These are phyloP conservation scores for Botrytis elliptica DNA, from an alignment of 2,329 filamentous ascomycete genomes.

Conservation along the genomic window DNA sequence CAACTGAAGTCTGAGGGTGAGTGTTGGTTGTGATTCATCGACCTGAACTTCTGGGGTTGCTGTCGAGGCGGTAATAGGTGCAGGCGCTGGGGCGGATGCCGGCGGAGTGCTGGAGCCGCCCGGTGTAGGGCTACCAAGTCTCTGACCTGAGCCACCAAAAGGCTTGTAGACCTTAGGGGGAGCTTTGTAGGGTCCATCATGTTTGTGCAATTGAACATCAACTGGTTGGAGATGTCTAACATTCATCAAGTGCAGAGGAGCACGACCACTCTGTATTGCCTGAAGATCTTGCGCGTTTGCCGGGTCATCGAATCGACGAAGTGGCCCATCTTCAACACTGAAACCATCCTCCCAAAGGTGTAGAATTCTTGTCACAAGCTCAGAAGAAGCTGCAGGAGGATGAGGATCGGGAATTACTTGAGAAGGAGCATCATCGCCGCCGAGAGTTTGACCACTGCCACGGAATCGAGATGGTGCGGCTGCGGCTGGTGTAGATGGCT, in stretches of 20 bases:
- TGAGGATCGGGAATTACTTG: conserved; percentile 63
- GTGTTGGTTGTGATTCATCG: conserved; percentile 64
- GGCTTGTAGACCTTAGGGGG: conserved; percentile 76
- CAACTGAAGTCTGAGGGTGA: conserved; percentile 74
- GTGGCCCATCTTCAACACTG: conserved; percentile 77
- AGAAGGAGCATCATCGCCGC: conserved; percentile 73
- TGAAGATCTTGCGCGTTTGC: conserved; percentile 68
- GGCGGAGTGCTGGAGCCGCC: conserved; percentile 47
- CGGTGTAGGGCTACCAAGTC: conserved; percentile 75
- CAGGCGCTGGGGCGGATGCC: conserved; percentile 41
- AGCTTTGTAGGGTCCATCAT: conserved; percentile 69
- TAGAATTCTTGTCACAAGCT: conserved; percentile 59
- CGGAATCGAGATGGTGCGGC: conserved; percentile 57
- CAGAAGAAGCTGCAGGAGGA: conserved; percentile 41
- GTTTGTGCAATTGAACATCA: conserved; percentile 71
- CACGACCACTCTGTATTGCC: conserved; percentile 75
- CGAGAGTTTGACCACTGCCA: conserved; percentile 72
- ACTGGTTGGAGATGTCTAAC: conserved; percentile 73
- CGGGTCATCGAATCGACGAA: conserved; percentile 77
- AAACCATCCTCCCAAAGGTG: conserved; percentile 85
- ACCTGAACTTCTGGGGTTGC: conserved; percentile 46
- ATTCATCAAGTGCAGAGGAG: conserved; percentile 75
- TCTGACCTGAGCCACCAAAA: conserved; percentile 68
- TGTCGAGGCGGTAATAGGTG: conserved; percentile 33
- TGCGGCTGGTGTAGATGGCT: conserved; percentile 48